phyloP scores from a whole-genome alignment of 768 basidiomycete species.

The Cystobasidium onofrii region DNA sequence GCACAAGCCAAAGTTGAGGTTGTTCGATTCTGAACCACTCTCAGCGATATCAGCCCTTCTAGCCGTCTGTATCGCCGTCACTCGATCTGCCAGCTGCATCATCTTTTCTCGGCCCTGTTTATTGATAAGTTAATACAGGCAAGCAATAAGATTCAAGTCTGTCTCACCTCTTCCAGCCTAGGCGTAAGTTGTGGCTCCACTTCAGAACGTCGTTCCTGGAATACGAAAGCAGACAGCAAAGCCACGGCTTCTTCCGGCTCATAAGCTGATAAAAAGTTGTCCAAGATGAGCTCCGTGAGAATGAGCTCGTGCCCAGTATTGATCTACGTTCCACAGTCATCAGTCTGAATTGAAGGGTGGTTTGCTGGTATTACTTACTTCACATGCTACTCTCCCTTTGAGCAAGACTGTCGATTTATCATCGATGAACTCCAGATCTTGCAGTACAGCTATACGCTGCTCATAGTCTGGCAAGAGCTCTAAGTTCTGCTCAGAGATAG shows the following conservation, averaged over 20 bases:
- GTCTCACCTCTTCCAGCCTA: slow-evolving; percentile 57
- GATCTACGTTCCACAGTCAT: slow-evolving; percentile 56
- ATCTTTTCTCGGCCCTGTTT: slow-evolving; percentile 64
- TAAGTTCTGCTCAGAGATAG: slow-evolving; percentile 90
- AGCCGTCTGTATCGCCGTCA: slow-evolving; percentile 68
- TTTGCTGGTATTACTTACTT: slow-evolving; percentile 52
- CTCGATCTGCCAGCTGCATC: slow-evolving; percentile 63
- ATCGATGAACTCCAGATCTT: slow-evolving; percentile 86
- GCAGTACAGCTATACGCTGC: slow-evolving; percentile 79
- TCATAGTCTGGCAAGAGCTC: slow-evolving; percentile 96
- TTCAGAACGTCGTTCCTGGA: slow-evolving; percentile 88
- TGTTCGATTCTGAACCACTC: slow-evolving; percentile 51
- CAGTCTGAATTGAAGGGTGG: neutral
- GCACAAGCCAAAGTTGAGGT: slow-evolving; percentile 79
- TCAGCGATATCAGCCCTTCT: slow-evolving; percentile 60
- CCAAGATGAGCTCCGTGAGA: slow-evolving; percentile 89
- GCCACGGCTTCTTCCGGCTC: slow-evolving; percentile 96
- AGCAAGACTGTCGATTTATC: slow-evolving; percentile 89
- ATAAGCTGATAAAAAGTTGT: slow-evolving; percentile 81
- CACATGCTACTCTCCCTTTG: slow-evolving; percentile 96
- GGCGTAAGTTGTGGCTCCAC: slow-evolving; percentile 71
- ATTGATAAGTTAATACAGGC: neutral
- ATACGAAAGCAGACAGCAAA: slow-evolving; percentile 88
- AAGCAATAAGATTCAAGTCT: neutral
- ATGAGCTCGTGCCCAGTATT: slow-evolving; percentile 97